Base-by-base conservation (phyloP, 129 eudicot species). In the Pittosporum tobira region DNA sequence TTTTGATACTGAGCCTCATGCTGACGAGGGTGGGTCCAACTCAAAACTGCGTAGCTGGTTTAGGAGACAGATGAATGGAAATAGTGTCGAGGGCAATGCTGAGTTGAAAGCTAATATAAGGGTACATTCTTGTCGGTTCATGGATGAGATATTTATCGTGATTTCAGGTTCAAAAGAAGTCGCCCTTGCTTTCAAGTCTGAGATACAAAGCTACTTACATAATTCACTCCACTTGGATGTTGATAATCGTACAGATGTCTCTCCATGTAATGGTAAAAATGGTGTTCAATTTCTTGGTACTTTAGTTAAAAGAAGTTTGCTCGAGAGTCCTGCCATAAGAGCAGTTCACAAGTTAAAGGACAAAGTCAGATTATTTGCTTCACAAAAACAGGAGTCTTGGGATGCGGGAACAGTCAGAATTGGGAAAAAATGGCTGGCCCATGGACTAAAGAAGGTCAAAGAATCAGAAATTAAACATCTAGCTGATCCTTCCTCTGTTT, bases 381-480 rank as follows among this genome's bases (percentile, higher is more conserved):
- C 66, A 66, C 96, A 91, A 70, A 91, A 87, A 57, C 83, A 71
- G 60, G 85, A 83, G 53, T 46, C 80, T 0, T 91, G 98, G 96
- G 81, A 91, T 59, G 72, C 66, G 12, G 87, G 94, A 38, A 75
- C 82, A 2, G 45, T 72, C 42, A 74, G 88, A 68, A 83, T 91
- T 6, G 98, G 96, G 31, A 91, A 86, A 74, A 91, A 83, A 61
- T 80, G 85, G 71, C 64, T 91, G 48, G 95, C 81, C 67, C 96
- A 91, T 67, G 98, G 98, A 26, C 68, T 76, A 61, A 91, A 81
- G 69, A 91, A 83, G 68, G 98, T 91, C 52, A 91, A 91, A 73
- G 98, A 91, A 70, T 83, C 98, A 25, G 96, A 91, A 73, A 91
- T 91, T 54, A 81, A 73, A 63, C 87, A 86, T 63, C 82, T 86